Evolutionary conservation across 352 stramenopile species (phyloP).

Genomic region (Pythium pectinolyticum): DNA sequence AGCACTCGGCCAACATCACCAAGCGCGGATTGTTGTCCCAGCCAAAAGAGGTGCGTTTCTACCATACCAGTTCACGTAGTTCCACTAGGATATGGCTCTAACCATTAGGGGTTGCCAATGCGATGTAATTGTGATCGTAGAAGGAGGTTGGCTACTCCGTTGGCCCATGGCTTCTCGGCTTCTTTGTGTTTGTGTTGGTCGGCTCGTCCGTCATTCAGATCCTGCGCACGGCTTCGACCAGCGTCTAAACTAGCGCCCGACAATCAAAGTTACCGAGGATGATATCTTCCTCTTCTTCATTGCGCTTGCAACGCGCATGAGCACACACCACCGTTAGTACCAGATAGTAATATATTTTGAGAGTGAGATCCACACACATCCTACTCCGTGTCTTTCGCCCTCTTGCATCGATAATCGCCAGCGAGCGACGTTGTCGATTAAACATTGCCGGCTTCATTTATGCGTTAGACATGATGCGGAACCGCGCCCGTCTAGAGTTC

Average conservation of each 20-base stretch:
- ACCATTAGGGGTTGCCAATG: too few relatives aligned
- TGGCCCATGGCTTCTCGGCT: conserved; percentile 76
- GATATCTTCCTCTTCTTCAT: background rate
- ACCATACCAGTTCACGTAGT: too few relatives aligned
- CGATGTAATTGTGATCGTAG: background rate
- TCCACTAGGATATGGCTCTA: too few relatives aligned
- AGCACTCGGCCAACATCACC: conserved; percentile 87
- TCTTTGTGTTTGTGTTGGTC: conserved; percentile 88
- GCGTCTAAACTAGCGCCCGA: conserved; percentile 62
- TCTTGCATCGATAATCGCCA: too few relatives aligned
- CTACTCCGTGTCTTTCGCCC: background rate
- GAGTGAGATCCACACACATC: background rate
- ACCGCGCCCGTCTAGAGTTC: conserved; percentile 62
- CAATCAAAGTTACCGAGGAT: too few relatives aligned
- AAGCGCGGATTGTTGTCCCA: conserved; percentile 82
- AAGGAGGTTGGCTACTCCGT: conserved; percentile 75
- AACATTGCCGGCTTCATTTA: too few relatives aligned
- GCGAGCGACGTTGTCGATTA: too few relatives aligned
- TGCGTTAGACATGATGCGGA: conserved; percentile 3
- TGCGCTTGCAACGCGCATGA: background rate
- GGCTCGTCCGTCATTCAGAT: conserved; percentile 88
- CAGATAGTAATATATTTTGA: conserved; percentile 15
- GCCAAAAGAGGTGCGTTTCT: conserved; percentile 66
- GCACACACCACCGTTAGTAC: background rate
- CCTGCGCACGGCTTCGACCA: conserved; percentile 72